phyloP scores from a whole-genome alignment of 164 flowering plant species.

The Umbilicus rupestris region DNA sequence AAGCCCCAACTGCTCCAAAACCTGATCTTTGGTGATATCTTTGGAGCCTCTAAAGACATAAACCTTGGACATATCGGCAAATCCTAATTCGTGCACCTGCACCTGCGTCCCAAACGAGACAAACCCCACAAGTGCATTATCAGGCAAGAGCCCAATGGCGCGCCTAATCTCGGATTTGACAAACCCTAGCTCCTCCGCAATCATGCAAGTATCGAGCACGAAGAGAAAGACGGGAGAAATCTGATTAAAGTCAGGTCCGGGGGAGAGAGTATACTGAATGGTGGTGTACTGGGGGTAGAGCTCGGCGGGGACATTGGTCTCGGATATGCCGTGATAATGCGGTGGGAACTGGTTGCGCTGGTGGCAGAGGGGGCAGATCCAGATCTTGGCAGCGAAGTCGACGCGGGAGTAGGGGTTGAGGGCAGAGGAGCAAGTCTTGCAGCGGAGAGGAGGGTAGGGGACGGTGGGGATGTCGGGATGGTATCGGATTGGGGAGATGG shows the following conservation, averaged over 20 bases:
- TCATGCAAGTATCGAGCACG: slow-evolving; percentile 73
- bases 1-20: slow-evolving; percentile 84
- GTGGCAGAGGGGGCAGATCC: slow-evolving; percentile 93
- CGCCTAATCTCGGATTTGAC: slow-evolving; percentile 64
- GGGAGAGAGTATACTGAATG: slow-evolving; percentile 40
- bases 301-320: slow-evolving; percentile 78
- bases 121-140: slow-evolving; percentile 79
- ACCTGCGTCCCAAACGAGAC: slow-evolving; percentile 90
- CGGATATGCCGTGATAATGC: slow-evolving; percentile 55
- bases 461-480: slow-evolving; percentile 59
- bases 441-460: slow-evolving; percentile 77
- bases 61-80: slow-evolving; percentile 74
- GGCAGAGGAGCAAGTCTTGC: slow-evolving; percentile 56
- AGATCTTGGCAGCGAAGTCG: slow-evolving; percentile 71
- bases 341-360: slow-evolving; percentile 83
- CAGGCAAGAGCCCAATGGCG: slow-evolving; percentile 75
- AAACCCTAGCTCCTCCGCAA: slow-evolving; percentile 78
- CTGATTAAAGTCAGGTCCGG: background rate
- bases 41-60: slow-evolving; percentile 81
- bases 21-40: slow-evolving; percentile 76
- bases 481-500: slow-evolving; percentile 69
- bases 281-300: slow-evolving; percentile 72
- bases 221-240: slow-evolving; percentile 59
- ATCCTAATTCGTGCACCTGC: slow-evolving; percentile 92
- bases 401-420: slow-evolving; percentile 63